Evolutionary conservation across 2,329 filamentous ascomycete genomes (phyloP).

Genomic region (Plectosphaerella plurivora): DNA sequence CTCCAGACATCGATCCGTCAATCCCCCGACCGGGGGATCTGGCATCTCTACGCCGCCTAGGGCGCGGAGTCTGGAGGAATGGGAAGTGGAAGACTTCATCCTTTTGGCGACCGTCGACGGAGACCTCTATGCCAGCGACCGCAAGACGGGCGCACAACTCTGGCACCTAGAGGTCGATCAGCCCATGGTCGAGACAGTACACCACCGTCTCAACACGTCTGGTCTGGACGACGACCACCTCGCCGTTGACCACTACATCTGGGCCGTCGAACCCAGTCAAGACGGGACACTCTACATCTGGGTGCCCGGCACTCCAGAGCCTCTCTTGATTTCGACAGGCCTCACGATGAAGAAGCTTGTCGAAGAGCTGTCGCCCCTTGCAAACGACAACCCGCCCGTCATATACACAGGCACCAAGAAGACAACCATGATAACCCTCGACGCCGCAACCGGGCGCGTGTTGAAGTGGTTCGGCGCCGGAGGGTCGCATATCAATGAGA

Average conservation of each 20-base stretch:
- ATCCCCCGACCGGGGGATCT: slow-evolving; percentile 49
- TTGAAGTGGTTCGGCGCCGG: slow-evolving; percentile 78
- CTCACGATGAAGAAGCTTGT: slow-evolving; percentile 82
- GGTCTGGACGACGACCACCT: slow-evolving; percentile 53
- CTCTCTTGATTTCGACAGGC: slow-evolving; percentile 60
- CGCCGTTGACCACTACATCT: slow-evolving; percentile 79
- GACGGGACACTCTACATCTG: slow-evolving; percentile 87
- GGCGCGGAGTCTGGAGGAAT: slow-evolving; percentile 98
- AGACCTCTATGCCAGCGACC: slow-evolving; percentile 86
- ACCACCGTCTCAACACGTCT: slow-evolving; percentile 68
- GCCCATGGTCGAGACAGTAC: slow-evolving; percentile 86
- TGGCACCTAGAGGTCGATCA: slow-evolving; percentile 83
- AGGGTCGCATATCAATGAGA: slow-evolving; percentile 62
- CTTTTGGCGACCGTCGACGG: slow-evolving; percentile 99
- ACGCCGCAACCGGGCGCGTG: slow-evolving; percentile 78
- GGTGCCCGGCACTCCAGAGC: slow-evolving; percentile 57
- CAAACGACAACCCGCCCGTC: slow-evolving; percentile 68
- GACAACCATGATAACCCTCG: slow-evolving; percentile 82
- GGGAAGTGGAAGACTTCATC: slow-evolving; percentile 99
- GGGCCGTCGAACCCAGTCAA: slow-evolving; percentile 89
- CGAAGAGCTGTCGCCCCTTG: slow-evolving; percentile 76
- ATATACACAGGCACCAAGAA: slow-evolving; percentile 91
- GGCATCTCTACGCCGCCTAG: slow-evolving; percentile 76
- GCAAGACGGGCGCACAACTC: slow-evolving; percentile 75
- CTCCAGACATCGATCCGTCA: slow-evolving; percentile 58